Evolutionary conservation across 2,329 filamentous ascomycete species (phyloP).

Genomic region (Dothideomycetes sp.): DNA sequence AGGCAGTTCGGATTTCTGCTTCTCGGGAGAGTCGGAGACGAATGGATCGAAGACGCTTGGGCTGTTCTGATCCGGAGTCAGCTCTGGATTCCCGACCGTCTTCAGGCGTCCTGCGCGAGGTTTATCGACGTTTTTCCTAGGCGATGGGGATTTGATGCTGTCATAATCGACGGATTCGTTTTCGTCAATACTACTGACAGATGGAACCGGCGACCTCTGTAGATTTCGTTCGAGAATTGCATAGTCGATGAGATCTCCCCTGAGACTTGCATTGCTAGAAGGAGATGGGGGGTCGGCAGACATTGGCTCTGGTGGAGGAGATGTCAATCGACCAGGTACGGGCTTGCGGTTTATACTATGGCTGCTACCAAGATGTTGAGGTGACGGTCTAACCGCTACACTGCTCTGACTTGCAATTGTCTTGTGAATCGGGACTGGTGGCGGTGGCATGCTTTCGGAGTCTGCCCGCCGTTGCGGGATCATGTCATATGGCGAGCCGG

Average conservation of each 20-base stretch:
- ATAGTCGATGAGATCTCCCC: conserved; percentile 32
- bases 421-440: conserved; percentile 14
- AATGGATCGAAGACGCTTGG: conserved; percentile 23
- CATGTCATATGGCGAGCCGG: conserved; percentile 34
- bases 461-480: too few relatives aligned
- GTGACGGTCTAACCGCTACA: too few relatives aligned
- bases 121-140: conserved; percentile 45
- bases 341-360: conserved; percentile 3
- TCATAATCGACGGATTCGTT: conserved; percentile 61
- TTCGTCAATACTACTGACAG: conserved; percentile 43
- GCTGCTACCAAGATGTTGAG: conserved; percentile 4
- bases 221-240: conserved; percentile 29
- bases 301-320: not conserved
- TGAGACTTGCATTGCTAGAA: conserved; percentile 31
- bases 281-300: conserved; percentile 1
- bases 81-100: conserved; percentile 52
- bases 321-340: not conserved
- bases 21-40: conserved; percentile 22
- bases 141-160: conserved; percentile 43
- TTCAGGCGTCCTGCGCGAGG: conserved; percentile 72
- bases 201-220: conserved; percentile 15
- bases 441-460: conserved; percentile 14
- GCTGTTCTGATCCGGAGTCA: conserved; percentile 34
- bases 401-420: conserved; percentile 1
- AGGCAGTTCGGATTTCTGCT: conserved; percentile 42